phyloP scores from a whole-genome alignment of 805 yeast genomes.

The Candida incommunis region DNA sequence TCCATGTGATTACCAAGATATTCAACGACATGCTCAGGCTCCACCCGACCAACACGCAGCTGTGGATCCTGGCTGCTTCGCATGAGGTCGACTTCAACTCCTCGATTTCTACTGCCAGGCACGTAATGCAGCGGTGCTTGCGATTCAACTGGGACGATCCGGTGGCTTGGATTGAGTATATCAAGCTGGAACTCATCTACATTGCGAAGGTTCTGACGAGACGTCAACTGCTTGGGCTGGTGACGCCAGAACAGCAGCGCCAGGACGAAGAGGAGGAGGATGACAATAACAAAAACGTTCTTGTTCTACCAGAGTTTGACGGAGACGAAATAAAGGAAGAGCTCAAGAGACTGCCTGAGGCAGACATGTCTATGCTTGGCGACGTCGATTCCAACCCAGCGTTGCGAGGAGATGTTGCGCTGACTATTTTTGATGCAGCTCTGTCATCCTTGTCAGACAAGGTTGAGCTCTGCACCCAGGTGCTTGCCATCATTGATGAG shows the following conservation, averaged over 20 bases:
- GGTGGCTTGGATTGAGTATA: conserved; percentile 71
- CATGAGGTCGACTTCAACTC: conserved; percentile 84
- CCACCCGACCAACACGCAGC: conserved; percentile 81
- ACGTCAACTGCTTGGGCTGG: conserved; percentile 65
- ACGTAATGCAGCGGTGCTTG: conserved; percentile 69
- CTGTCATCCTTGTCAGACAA: conserved; percentile 32
- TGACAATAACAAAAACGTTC: conserved; percentile 22
- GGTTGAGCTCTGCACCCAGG: conserved; percentile 30
- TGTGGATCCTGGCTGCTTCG: conserved; percentile 92
- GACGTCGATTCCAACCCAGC: conserved; percentile 76
- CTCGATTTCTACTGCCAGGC: conserved; percentile 78
- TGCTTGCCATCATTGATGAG: conserved; percentile 48
- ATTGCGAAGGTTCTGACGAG: conserved; percentile 73
- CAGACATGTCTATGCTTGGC: conserved; percentile 74
- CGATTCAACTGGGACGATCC: conserved; percentile 66
- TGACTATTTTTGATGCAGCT: conserved; percentile 56
- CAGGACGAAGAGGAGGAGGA: conserved; percentile 31
- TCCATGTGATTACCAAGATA: conserved; percentile 30
- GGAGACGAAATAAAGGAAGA: conserved; percentile 42
- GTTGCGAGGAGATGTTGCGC: conserved; percentile 55
- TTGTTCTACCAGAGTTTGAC: conserved; percentile 31
- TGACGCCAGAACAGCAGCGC: conserved; percentile 40
- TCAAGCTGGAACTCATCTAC: conserved; percentile 77
- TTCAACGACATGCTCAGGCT: conserved; percentile 66
- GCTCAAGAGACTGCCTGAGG: conserved; percentile 68